Evolutionary conservation across 2,329 filamentous ascomycete genomes (phyloP).

Genomic region (Xylaria sp.): DNA sequence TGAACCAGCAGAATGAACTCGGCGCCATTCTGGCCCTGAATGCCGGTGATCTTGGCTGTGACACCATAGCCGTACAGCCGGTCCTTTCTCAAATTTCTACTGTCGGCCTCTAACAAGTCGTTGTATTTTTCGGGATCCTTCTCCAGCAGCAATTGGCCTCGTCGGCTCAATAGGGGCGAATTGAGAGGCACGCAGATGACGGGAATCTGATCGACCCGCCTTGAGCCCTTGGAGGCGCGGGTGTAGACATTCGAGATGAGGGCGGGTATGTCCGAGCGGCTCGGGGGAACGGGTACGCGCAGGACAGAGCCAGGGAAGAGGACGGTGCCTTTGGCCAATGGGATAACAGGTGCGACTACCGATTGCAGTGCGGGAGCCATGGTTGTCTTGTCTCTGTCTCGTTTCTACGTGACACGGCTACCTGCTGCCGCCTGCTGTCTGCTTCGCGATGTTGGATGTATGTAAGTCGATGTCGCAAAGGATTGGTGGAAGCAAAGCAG

Average conservation of each 20-base stretch:
- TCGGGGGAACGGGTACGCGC: slow-evolving; percentile 80
- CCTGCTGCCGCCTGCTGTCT: neutral
- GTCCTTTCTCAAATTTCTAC: slow-evolving; percentile 68
- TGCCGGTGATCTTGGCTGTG: slow-evolving; percentile 79
- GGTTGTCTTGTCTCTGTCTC: slow-evolving; percentile 30
- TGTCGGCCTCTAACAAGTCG: slow-evolving; percentile 62
- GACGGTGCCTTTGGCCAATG: slow-evolving; percentile 81
- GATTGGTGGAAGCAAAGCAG: neutral
- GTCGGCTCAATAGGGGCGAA: slow-evolving; percentile 76
- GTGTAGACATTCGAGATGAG: slow-evolving; percentile 88
- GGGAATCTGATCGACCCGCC: slow-evolving; percentile 73
- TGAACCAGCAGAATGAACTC: slow-evolving; percentile 89
- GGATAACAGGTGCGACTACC: slow-evolving; percentile 76
- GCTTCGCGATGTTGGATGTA: neutral
- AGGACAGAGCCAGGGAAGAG: slow-evolving; percentile 87
- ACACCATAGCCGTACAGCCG: slow-evolving; percentile 88
- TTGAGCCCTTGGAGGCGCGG: slow-evolving; percentile 73
- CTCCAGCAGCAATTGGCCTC: slow-evolving; percentile 80
- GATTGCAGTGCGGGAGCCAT: slow-evolving; percentile 51
- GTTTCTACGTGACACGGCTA: neutral
- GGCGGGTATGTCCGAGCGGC: slow-evolving; percentile 87
- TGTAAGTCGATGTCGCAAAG: slow-evolving; percentile 5
- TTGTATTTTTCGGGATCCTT: slow-evolving; percentile 65
- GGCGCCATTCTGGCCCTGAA: slow-evolving; percentile 77
- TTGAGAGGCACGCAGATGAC: slow-evolving; percentile 89